These are phyloP conservation scores for Postia placenta DNA, from an alignment of 768 basidiomycete species.

Conservation along the genomic window DNA sequence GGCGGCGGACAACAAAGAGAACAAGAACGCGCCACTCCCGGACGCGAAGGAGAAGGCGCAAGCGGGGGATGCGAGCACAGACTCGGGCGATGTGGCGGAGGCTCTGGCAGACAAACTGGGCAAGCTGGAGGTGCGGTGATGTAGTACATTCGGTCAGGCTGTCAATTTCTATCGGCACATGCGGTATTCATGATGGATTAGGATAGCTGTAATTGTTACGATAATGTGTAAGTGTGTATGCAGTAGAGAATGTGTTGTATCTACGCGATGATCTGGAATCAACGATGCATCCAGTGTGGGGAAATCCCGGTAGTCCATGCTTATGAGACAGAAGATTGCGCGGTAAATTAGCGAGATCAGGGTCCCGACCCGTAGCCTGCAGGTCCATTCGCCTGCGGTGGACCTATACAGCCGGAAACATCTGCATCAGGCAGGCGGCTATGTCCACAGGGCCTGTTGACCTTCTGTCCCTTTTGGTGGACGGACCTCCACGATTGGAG, in stretches of 20 bases:
- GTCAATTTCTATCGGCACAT: constrained; percentile 11
- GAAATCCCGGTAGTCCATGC: too few species aligned
- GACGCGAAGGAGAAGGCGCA: constrained; percentile 9
- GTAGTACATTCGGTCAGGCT: background rate
- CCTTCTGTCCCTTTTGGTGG: constrained; percentile 1
- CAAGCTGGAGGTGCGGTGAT: constrained; percentile 51
- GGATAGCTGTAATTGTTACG: constrained; percentile 7
- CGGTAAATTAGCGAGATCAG: too few species aligned
- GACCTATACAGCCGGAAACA: background rate
- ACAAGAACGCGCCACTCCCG: constrained; percentile 1
- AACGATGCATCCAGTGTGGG: too few species aligned
- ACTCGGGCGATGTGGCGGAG: constrained; percentile 25
- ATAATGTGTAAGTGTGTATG: constrained; percentile 2
- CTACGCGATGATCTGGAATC: background rate
- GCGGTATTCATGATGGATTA: constrained; percentile 5
- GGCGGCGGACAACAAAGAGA: constrained; percentile 18
- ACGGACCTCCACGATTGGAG: constrained; percentile 10
- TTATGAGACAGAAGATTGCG: too few species aligned
- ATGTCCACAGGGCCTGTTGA: constrained; percentile 1
- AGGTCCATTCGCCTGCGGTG: background rate
- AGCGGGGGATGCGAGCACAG: constrained; percentile 9
- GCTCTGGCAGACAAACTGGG: constrained; percentile 44
- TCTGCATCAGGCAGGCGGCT: background rate
- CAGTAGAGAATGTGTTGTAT: background rate
- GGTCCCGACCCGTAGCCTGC: too few species aligned